Evolutionary conservation across 495 filamentous ascomycete species (phyloP).

Genomic region (Neurospora tetraspora): DNA sequence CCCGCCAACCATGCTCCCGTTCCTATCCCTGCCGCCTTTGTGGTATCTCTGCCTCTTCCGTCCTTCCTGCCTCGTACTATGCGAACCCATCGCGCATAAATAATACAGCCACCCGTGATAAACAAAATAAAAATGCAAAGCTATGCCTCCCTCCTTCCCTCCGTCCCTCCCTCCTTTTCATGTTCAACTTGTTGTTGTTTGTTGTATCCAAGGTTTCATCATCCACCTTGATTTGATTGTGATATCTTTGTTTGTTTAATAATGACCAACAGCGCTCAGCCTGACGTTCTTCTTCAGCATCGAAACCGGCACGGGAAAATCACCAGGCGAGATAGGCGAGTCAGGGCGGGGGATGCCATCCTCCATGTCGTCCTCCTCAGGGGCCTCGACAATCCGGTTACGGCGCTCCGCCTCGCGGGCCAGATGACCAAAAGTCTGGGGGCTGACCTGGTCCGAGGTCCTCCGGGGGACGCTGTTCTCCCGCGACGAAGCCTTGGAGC

Average conservation of each 20-base stretch:
- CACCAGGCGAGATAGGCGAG: conserved; percentile 26
- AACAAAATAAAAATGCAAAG: conserved; percentile 3
- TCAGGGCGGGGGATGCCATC: conserved; percentile 23
- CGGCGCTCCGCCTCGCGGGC: conserved; percentile 8
- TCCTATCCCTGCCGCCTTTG: neutral
- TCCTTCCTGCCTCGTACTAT: neutral
- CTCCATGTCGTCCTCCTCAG: conserved; percentile 10
- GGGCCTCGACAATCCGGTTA: conserved; percentile 15
- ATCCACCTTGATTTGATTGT: neutral
- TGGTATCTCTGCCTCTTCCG: neutral
- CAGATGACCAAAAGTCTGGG: neutral
- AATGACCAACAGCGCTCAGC: conserved; percentile 35
- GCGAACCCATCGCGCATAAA: too few species aligned
- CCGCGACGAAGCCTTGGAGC: conserved; percentile 2
- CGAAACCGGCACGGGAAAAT: conserved; percentile 19
- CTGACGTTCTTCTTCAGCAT: conserved; percentile 35
- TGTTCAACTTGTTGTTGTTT: neutral
- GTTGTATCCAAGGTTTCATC: neutral
- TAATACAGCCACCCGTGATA: too few species aligned
- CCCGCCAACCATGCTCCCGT: neutral
- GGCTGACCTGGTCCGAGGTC: conserved; percentile 6
- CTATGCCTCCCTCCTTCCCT: neutral
- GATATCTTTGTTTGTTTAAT: neutral
- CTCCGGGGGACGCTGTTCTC: conserved; percentile 1
- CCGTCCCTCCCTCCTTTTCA: neutral